Conservation (phyloP, 345 rosid genomes). For the Garcia nutans region DNA sequence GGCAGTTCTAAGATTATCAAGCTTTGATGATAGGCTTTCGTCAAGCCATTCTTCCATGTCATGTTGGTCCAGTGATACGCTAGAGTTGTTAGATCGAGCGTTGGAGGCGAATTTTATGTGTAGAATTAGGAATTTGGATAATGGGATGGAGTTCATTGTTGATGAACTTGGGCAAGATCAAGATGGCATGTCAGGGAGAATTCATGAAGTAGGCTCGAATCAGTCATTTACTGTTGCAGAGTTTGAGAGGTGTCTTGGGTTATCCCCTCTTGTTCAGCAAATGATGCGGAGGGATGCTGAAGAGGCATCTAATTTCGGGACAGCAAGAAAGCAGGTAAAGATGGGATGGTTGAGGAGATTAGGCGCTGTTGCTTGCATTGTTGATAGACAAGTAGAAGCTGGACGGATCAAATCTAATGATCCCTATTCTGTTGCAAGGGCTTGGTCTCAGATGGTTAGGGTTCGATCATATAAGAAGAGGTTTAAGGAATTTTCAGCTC, state of each 20-base stretch:
- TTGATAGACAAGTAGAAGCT: conserved; percentile 14
- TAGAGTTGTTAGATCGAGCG: conserved; percentile 23
- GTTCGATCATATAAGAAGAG: conserved; percentile 36
- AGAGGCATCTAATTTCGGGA: neutral
- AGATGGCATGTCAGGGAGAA: conserved; percentile 12
- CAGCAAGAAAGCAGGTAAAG: conserved; percentile 17
- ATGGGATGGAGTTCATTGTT: conserved; percentile 14
- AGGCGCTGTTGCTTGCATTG: conserved; percentile 15
- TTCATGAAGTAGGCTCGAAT: conserved; percentile 17
- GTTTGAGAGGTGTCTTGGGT: conserved; percentile 19
- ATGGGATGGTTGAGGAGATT: conserved; percentile 25
- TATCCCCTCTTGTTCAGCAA: conserved; percentile 23
- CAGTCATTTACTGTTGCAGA: conserved; percentile 9
- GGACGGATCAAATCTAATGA: neutral
- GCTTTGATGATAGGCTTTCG: conserved; percentile 23
- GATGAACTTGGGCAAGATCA: conserved; percentile 20
- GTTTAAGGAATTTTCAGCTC: conserved; percentile 27
- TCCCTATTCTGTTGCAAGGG: neutral
- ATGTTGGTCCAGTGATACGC: conserved; percentile 16
- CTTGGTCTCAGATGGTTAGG: conserved; percentile 29
- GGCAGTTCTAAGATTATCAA: conserved; percentile 20
- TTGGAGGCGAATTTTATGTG: conserved; percentile 3
- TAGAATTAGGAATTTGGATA: conserved; percentile 20
- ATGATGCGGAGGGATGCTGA: conserved; percentile 9
- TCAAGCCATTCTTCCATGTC: conserved; percentile 36